Evolutionary conservation across 2,329 filamentous ascomycete species (phyloP), one percentile per base, ranked within the genome.

Genomic region (Botrytis squamosa): DNA sequence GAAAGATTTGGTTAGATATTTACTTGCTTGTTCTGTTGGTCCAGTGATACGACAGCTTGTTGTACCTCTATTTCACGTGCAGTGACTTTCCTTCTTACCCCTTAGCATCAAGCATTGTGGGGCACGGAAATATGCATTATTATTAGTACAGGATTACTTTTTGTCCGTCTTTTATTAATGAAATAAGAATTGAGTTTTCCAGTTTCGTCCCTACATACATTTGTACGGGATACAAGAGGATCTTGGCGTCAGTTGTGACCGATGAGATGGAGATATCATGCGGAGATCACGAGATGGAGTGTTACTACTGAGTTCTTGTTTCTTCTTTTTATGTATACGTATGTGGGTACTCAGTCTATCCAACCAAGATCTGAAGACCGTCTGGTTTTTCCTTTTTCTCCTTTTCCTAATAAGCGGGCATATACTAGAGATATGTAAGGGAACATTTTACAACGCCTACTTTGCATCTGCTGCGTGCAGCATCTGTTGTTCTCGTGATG

Each of bases 401-500:
- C 9, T 25, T 33, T 59, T 57, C 52, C 8, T 33, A 44, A 22
- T 22, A 44, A 42, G 25, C n/a, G 22, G 29, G 14, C n/a, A n/a
- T 38, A 33, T n/a, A 44, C 38, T 33, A 44, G 38, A 66, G 49
- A 65, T 20, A 65, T 52, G 40, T 33, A 46, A 71, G 57, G 69
- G 22, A 66, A 52, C n/a, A 71, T 40, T 33, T 49, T 25, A 66
- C 59, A 65, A 29, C 46, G 38, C 36, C 70, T 65, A 36, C 18
- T 33, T 66, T 38, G 33, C 65, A 55, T 46, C 49, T 72, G 70
- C 40, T 68, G 52, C 25, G n/a, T 69, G 71, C 71, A 72, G 71
- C 52, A 72, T 72, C 71, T 72, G 63, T 46, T 59, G 71, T 72
- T 72, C 71, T 72, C 71, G 71, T 72, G 63, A 72, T 69, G 62